Evolutionary conservation across 139 green algal genomes (phyloP), one percentile per base, ranked within the genome.

Genomic region (Coccomyxa sp.): DNA sequence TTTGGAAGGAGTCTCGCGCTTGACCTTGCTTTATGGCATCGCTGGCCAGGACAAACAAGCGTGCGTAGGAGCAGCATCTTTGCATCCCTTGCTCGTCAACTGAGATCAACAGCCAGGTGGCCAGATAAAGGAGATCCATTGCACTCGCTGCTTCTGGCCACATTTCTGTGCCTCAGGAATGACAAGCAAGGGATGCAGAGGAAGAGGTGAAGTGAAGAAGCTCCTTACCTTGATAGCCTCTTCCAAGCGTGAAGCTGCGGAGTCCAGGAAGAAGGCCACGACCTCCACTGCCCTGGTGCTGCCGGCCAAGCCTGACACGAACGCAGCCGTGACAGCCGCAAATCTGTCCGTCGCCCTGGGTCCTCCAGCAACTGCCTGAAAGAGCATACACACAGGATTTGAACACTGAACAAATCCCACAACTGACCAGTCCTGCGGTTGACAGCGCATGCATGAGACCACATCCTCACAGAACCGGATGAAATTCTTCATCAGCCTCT

Each of bases 341-440:
- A 97, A 97, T 70, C 88, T 79, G 55, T 93, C 89, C 3, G 86
- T 89, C 5, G 92, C 93, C 1, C 91, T 85, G 0, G 93, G 93
- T 0, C 93, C 93, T 74, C 92, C 83, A 24, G 86, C 87, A 24
- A 80, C 90, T 5, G 92, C 91, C 50, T 90, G 71, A 37, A 81
- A 18, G 16, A 31, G 0, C 14, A n/a, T n/a, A n/a, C n/a, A n/a
- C n/a, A n/a, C 22, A 64, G 50, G 18, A 22, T 64, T 22, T 64
- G 50, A 7, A 64, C 5, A 64, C 22, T 64, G 50, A 64, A 18
- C 22, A 22, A 64, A 18, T 31, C 2, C 27, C 50, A 18, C 5
- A 5, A 10, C 50, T 7, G 22, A 18, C 3, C 5, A 18, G 27
- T 22, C 2, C 22, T 18, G 18, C 5, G 27, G 2, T 6, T 64